phyloP scores from a whole-genome alignment of 495 filamentous ascomycete genomes.

The Lasiosphaeris hirsuta region DNA sequence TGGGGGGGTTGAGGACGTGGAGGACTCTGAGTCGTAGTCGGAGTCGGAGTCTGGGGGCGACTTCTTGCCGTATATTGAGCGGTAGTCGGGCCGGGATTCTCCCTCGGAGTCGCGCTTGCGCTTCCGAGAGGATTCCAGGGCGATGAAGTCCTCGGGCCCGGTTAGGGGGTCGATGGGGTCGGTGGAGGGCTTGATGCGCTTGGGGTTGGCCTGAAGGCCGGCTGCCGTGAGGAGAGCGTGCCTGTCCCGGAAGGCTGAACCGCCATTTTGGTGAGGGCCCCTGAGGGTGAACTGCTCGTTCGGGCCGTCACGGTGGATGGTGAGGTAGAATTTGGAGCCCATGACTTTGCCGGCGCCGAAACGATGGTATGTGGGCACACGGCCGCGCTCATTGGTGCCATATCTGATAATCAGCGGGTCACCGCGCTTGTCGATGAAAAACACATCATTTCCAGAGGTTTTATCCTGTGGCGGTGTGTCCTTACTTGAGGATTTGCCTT shows the following conservation, averaged over 20 bases:
- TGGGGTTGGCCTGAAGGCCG: conserved; percentile 19
- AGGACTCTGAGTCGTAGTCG: conserved; percentile 38
- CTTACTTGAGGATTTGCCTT: not conserved
- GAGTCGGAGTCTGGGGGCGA: conserved; percentile 48
- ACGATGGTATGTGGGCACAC: conserved; percentile 41
- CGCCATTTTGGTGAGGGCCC: conserved; percentile 20
- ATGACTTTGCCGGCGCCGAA: conserved; percentile 39
- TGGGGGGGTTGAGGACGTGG: conserved; percentile 28
- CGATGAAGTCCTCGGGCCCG: conserved; percentile 36
- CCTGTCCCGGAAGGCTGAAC: conserved; percentile 39
- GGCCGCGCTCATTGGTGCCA: conserved; percentile 38
- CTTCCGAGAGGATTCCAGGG: conserved; percentile 36
- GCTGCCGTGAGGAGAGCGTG: conserved; percentile 33
- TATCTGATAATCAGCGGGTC: conserved; percentile 44
- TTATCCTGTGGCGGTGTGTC: not conserved
- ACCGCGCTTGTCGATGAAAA: conserved; percentile 40
- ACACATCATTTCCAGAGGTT: conserved; percentile 20
- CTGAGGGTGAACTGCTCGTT: conserved; percentile 37
- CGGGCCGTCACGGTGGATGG: conserved; percentile 32
- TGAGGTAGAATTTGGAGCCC: conserved; percentile 35
- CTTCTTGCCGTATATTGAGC: conserved; percentile 64
- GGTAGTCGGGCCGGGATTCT: conserved; percentile 53
- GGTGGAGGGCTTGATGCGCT: conserved; percentile 22
- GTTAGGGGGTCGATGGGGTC: not conserved
- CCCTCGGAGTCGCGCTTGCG: conserved; percentile 32